Base-by-base conservation (phyloP, 192 early-diverging fungal species). In the Linnemannia exigua region DNA sequence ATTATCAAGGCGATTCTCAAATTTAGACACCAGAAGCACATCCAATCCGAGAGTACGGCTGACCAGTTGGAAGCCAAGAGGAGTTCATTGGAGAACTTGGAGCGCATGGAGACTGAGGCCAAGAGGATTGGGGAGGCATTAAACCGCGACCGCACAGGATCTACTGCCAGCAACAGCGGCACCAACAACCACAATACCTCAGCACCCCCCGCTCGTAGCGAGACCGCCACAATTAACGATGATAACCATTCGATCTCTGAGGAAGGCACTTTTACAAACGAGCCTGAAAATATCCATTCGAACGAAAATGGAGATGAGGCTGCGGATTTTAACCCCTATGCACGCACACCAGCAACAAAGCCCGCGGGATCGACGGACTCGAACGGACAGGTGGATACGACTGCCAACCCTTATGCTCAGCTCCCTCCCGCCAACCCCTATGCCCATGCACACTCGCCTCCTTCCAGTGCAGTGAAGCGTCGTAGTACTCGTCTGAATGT, bases 1-100 rank as follows among this genome's bases (percentile, higher is more conserved):
- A 91, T 94, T n/a, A 95, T 99, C 76, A 97, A 97, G 76, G 92
- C 93, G 76, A 94, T 97, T 15, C 91, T 99, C 25, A 91, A 92
- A 63, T 96, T 95, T 88, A 89, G 98, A 25, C 94, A 97, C 79
- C 90, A 94, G 68, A 94, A 96, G 82, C 97, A 99, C 82, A 89
- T 94, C 87, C 95, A 98, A 80, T 89, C 95, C 19, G 96, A 97
- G 54, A 90, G 92, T 75, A 94, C 96, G 7, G 90, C 93, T 22
- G 95, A 94, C 25, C 90, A 91, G 12, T 87, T 98, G 9, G 90
- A 94, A 41, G 91, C 92, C 16, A 96, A 98, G 89, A 94, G 95
- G 51, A 84, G 75, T 20, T 88, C 87, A 36, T 77, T 95, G 41
- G 93, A 94, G 36, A 78, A 75, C 36, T 88, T 96, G 28, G 88